phyloP scores from a whole-genome alignment of 2,329 filamentous ascomycete species.

The Cladophialophora bantiana region DNA sequence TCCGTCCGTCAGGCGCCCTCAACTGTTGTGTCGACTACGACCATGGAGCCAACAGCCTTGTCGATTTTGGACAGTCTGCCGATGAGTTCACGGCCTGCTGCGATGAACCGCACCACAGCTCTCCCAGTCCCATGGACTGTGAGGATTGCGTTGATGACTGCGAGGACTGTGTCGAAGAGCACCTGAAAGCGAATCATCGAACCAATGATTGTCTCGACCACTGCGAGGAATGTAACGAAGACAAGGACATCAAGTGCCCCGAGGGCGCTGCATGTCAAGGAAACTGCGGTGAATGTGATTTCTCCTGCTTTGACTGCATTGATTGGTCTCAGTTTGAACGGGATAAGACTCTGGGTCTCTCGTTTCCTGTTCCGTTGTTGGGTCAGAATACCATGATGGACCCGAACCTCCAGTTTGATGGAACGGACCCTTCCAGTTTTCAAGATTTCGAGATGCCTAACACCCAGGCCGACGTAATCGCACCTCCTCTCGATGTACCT shows the following conservation, averaged over 20 bases:
- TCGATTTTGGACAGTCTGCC: slow-evolving; percentile 15
- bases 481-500: slow-evolving; percentile 33
- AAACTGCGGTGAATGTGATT: slow-evolving; percentile 37
- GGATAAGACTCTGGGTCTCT: slow-evolving; percentile 38
- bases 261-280: slow-evolving; percentile 35
- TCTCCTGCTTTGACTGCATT: slow-evolving; percentile 40
- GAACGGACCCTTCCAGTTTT: slow-evolving; percentile 14
- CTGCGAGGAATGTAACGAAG: slow-evolving; percentile 38
- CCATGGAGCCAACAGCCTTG: neutral
- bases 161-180: slow-evolving; percentile 38
- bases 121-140: slow-evolving; percentile 36
- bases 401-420: slow-evolving; percentile 20
- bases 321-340: slow-evolving; percentile 39
- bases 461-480: slow-evolving; percentile 17
- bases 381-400: slow-evolving; percentile 15
- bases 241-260: slow-evolving; percentile 29
- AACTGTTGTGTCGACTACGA: slow-evolving; percentile 25
- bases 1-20: slow-evolving; percentile 24
- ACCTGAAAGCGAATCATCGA: slow-evolving; percentile 29
- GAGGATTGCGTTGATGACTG: slow-evolving; percentile 38
- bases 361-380: slow-evolving; percentile 34
- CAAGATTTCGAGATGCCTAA: slow-evolving; percentile 15
- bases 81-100: slow-evolving; percentile 10
- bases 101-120: slow-evolving; percentile 30
- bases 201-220: slow-evolving; percentile 27